These are phyloP conservation scores for Colletotrichum plurivorum DNA, from an alignment of 2,329 filamentous ascomycete species.

Conservation along the genomic window DNA sequence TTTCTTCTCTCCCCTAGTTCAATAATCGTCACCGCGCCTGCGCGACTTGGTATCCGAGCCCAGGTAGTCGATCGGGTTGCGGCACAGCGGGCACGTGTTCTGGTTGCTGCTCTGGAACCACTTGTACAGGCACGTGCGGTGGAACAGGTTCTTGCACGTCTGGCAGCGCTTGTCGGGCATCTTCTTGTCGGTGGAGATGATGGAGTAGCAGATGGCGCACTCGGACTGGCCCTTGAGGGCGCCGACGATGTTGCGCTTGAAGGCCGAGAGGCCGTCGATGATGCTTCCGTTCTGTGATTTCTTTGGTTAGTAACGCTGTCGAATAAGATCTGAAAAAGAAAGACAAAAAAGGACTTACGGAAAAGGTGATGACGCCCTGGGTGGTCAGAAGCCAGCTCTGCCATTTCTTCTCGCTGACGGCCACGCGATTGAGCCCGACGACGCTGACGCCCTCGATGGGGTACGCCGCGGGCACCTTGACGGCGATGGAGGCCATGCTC, in stretches of 20 bases:
- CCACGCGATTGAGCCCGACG: conserved; percentile 83
- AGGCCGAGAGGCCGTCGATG: conserved; percentile 87
- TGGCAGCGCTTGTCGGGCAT: conserved; percentile 92
- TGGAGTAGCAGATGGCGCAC: conserved; percentile 97
- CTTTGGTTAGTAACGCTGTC: no score
- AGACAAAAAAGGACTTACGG: conserved; percentile 48
- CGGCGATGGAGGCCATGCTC: conserved; percentile 83
- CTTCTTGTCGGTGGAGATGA: conserved; percentile 89
- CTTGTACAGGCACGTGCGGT: conserved; percentile 90
- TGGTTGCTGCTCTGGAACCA: conserved; percentile 97
- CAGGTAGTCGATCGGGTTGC: conserved; percentile 83
- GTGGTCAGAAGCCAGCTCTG: conserved; percentile 89
- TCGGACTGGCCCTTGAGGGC: conserved; percentile 94
- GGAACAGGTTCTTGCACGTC: conserved; percentile 96
- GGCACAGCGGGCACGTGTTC: conserved; percentile 91
- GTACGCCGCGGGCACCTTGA: conserved; percentile 85
- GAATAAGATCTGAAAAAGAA: no score
- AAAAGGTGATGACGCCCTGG: conserved; percentile 93
- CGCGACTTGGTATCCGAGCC: conserved; percentile 54
- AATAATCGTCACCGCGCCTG: not conserved
- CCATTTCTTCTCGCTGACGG: conserved; percentile 93
- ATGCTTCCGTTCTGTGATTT: conserved; percentile 79
- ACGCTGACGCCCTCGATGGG: conserved; percentile 86
- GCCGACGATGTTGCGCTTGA: conserved; percentile 88
- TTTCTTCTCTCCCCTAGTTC: no score